Percentiles rank a stretch among this genome's conserved stretches.
phyloP scores from a whole-genome alignment of 1,139 yeast genomes.

The Taphrina flavorubra region DNA sequence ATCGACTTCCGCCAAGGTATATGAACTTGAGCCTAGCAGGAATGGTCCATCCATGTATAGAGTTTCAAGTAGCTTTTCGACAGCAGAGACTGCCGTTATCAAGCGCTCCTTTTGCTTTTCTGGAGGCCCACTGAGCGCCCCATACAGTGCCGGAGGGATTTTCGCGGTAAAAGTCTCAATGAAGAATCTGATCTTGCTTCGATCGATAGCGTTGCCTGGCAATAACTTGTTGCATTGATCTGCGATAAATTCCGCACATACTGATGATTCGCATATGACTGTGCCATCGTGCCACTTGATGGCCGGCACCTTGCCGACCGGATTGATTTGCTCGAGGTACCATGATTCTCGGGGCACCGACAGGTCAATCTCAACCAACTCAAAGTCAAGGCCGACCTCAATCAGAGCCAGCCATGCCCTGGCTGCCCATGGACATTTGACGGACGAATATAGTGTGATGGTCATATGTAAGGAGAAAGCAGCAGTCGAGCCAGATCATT shows the following conservation, averaged over 20 bases:
- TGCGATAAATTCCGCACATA: conserved; percentile 48
- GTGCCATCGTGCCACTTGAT: conserved; percentile 47
- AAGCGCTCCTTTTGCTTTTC: conserved; percentile 24
- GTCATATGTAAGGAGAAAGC: conserved; percentile 47
- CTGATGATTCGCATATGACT: conserved; percentile 47
- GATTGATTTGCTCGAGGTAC: conserved; percentile 47
- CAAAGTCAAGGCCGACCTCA: conserved; percentile 48
- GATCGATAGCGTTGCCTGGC: background rate
- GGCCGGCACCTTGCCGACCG: conserved; percentile 49
- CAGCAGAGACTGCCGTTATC: conserved; percentile 27
- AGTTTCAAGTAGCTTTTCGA: conserved; percentile 45
- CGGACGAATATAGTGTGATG: conserved; percentile 48
- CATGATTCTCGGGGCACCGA: conserved; percentile 49
- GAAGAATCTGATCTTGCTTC: conserved; percentile 40
- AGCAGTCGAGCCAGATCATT: no score
- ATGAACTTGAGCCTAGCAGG: conserved; percentile 45
- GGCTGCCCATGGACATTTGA: conserved; percentile 49
- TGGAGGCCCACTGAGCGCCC: conserved; percentile 35
- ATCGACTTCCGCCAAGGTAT: conserved; percentile 46
- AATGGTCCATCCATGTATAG: conserved; percentile 44
- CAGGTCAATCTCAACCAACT: conserved; percentile 48
- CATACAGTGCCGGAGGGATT: conserved; percentile 52
- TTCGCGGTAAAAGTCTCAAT: conserved; percentile 44
- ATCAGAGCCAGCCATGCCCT: conserved; percentile 49
- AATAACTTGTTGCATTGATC: conserved; percentile 35